phyloP scores from a whole-genome alignment of 148 eudicot genomes.

The Persicaria maculosa region DNA sequence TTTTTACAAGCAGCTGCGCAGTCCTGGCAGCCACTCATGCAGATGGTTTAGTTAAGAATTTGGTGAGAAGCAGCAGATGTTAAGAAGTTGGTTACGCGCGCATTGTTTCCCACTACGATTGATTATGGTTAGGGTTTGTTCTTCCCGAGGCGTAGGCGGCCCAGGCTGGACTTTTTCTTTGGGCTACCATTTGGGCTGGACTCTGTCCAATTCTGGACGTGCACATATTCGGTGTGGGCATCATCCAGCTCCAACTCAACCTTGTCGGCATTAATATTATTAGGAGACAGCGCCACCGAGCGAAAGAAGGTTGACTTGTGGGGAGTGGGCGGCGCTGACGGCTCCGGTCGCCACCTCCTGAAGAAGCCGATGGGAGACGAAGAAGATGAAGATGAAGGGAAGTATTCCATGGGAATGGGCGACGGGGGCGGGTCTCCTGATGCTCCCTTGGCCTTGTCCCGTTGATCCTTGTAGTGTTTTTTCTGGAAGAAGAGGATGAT shows the following conservation, averaged over 20 bases:
- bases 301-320: constrained; percentile 20
- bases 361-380: constrained; percentile 2
- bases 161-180: constrained; percentile 11
- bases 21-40: no score
- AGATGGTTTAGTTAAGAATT: no score
- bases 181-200: constrained; percentile 10
- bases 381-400: constrained; percentile 11
- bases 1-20: no score
- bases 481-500: constrained; percentile 13
- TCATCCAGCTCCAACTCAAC: constrained; percentile 24
- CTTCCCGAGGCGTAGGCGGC: constrained; percentile 24
- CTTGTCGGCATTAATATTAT: constrained; percentile 8
- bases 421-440: constrained; percentile 25
- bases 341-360: constrained; percentile 18
- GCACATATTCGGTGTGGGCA: constrained; percentile 35
- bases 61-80: background rate
- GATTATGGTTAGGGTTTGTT: background rate
- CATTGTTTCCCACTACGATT: background rate
- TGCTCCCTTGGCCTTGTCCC: background rate
- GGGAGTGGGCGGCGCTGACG: constrained; percentile 37
- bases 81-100: background rate
- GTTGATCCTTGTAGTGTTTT: constrained; percentile 2
- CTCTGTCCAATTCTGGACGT: constrained; percentile 19
- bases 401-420: constrained; percentile 7
- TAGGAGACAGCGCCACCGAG: constrained; percentile 16